These are phyloP conservation scores for Pleurotus giganteus DNA, from an alignment of 768 basidiomycete species.

Conservation along the genomic window DNA sequence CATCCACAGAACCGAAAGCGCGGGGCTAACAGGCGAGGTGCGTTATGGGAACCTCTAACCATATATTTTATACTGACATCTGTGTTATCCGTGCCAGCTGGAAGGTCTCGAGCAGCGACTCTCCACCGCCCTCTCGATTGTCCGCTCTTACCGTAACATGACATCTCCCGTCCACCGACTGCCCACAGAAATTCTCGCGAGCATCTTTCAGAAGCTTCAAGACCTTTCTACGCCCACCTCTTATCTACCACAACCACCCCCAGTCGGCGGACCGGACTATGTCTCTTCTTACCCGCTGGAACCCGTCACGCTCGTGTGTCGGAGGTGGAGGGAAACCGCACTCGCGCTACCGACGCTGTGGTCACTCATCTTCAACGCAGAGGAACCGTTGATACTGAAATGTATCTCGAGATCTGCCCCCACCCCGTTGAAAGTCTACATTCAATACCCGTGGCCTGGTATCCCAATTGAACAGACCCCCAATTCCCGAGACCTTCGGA, in stretches of 20 bases:
- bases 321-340: conserved; percentile 5
- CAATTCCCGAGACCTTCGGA: not conserved
- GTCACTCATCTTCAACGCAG: conserved; percentile 4
- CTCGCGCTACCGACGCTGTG: conserved; percentile 4
- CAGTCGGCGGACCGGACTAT: not conserved
- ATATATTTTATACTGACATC: not conserved
- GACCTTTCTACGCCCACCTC: conserved; percentile 8
- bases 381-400: not conserved
- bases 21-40: not conserved
- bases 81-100: not conserved
- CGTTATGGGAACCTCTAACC: not conserved
- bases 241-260: not conserved
- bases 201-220: conserved; percentile 5
- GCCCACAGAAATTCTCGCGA: not conserved
- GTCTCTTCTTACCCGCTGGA: not conserved
- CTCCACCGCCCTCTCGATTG: conserved; percentile 3
- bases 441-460: conserved; percentile 1
- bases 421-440: conserved; percentile 1
- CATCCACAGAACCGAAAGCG: not conserved
- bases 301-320: conserved; percentile 4
- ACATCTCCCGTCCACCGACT: conserved; percentile 7
- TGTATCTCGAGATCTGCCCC: not conserved
- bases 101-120: conserved; percentile 2
- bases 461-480: not conserved
- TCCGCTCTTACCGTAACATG: conserved; percentile 6